These are phyloP conservation scores for Ligustrum vulgare DNA, from an alignment of 257 asterid genomes.

Conservation along the genomic window DNA sequence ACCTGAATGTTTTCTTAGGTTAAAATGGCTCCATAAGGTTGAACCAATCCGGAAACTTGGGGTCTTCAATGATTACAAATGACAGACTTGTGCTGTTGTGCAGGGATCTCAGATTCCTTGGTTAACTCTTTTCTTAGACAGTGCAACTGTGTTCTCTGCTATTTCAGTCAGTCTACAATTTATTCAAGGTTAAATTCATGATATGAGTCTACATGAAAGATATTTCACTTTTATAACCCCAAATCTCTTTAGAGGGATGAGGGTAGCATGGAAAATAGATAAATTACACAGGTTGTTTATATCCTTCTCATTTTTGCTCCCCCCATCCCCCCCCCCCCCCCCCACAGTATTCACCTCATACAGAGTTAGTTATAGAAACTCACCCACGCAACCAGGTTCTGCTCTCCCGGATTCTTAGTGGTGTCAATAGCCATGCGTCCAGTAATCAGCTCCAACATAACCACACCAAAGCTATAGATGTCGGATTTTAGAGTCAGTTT, in stretches of 20 bases:
- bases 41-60: neutral
- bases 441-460: constrained; percentile 64
- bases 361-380: constrained; percentile 22
- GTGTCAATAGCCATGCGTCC: constrained; percentile 66
- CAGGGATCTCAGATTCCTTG: neutral
- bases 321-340: too few relatives aligned
- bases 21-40: neutral
- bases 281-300: neutral
- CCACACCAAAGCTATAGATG: constrained; percentile 75
- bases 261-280: neutral
- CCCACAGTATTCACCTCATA: neutral
- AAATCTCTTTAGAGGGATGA: neutral
- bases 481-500: constrained; percentile 55
- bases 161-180: neutral
- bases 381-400: constrained; percentile 70
- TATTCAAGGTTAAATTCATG: neutral
- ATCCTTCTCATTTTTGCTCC: too few relatives aligned
- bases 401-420: constrained; percentile 50
- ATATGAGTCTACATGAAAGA: neutral
- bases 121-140: neutral
- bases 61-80: neutral
- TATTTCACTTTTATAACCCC: neutral
- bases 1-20: neutral
- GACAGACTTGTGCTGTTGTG: neutral
- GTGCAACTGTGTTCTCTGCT: neutral